Evolutionary conservation across 2,329 filamentous ascomycete genomes (phyloP).

Genomic region (Arthroderma sp.): DNA sequence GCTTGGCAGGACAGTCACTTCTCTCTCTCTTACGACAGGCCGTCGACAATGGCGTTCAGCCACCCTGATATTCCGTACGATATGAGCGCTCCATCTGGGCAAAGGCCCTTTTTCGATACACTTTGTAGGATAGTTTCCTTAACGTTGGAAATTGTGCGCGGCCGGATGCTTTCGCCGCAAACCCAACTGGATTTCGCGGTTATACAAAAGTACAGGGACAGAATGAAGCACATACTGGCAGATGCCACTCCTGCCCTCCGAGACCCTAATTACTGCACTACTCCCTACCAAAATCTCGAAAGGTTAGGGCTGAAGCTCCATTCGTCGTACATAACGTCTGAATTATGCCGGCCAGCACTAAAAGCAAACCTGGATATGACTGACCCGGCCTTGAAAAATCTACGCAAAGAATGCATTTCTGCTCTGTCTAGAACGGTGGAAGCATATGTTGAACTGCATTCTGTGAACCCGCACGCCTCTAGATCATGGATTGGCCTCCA

Average conservation of each 20-base stretch:
- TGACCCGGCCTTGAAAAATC: conserved; percentile 23
- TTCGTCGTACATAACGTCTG: conserved; percentile 49
- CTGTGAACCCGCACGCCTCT: conserved; percentile 29
- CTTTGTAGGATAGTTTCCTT: conserved; percentile 43
- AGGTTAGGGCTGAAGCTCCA: conserved; percentile 49
- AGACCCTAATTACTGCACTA: conserved; percentile 33
- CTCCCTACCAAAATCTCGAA: conserved; percentile 41
- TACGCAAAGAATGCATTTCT: conserved; percentile 43
- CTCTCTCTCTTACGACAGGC: conserved; percentile 50
- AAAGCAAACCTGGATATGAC: conserved; percentile 36
- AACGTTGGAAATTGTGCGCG: conserved; percentile 45
- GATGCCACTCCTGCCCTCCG: conserved; percentile 46
- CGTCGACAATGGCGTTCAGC: conserved; percentile 42
- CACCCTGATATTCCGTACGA: conserved; percentile 39
- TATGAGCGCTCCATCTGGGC: conserved; percentile 34
- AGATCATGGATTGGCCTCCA: conserved; percentile 36
- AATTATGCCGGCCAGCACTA: conserved; percentile 48
- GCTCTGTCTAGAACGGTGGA: conserved; percentile 45
- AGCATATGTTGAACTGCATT: conserved; percentile 45
- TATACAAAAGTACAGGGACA: conserved; percentile 44
- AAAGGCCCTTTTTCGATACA: conserved; percentile 44
- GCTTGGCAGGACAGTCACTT: conserved; percentile 53
- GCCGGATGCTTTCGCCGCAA: conserved; percentile 42
- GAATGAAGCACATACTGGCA: conserved; percentile 44
- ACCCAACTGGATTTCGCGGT: conserved; percentile 40